Conservation (phyloP, 2,329 filamentous ascomycete genomes). For the Didymella pomorum region DNA sequence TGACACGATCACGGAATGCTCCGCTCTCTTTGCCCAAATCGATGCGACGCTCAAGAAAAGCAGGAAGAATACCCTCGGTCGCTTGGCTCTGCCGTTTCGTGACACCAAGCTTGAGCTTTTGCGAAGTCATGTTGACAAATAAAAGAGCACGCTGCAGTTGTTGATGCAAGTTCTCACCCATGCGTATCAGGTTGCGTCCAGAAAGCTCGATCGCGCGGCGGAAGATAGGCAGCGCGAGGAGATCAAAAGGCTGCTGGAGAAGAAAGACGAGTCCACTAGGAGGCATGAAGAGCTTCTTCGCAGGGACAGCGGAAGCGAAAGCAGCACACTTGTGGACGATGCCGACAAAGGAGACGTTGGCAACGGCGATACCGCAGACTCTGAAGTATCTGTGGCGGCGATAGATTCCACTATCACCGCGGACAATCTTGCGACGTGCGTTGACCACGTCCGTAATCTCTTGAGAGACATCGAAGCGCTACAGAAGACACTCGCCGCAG, state of each 20-base stretch:
- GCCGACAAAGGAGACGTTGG: not conserved
- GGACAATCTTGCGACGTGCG: not conserved
- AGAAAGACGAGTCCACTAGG: not conserved
- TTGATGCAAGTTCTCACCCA: not conserved
- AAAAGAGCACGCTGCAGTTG: not conserved
- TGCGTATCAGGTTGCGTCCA: not conserved
- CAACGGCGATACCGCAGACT: no score
- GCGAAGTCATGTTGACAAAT: not conserved
- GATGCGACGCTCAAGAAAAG: slow-evolving; percentile 25
- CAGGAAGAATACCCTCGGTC: slow-evolving; percentile 26
- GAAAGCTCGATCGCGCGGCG: not conserved
- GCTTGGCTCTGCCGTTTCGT: not conserved
- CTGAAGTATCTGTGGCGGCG: no score
- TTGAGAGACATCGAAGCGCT: not conserved
- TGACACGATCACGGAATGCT: not conserved
- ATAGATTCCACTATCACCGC: not conserved
- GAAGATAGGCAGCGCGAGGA: not conserved
- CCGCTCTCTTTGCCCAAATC: not conserved
- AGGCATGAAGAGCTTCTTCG: not conserved
- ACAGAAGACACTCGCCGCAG: not conserved
- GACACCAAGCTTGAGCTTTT: not conserved
- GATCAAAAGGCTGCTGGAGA: not conserved
- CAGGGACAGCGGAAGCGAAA: not conserved
- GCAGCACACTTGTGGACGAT: not conserved
- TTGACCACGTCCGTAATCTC: not conserved